Base-by-base conservation (phyloP, 2,329 filamentous ascomycete genomes). In the Cadophora luteo-olivacea region DNA sequence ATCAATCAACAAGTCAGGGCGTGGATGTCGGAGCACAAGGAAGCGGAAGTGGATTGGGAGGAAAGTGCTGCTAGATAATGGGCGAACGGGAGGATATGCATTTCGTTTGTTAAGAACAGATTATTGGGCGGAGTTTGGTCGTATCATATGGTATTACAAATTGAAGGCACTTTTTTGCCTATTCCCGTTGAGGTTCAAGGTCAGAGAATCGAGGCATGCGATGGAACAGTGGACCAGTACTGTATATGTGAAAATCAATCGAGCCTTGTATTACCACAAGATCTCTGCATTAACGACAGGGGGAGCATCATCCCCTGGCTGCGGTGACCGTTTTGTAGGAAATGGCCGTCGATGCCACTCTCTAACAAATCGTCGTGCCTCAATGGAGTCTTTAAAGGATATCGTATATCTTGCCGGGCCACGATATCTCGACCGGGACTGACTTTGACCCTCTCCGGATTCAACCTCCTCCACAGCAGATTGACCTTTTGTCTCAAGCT, bases 21-120 rank as follows among this genome's bases (percentile, higher is more conserved):
- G 90, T 94, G 75, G 92, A 89, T 78, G 91, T 94, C 76, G 86
- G 87, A 73, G 82, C 85, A 76, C 86, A 86, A 74, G 86, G 85
- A 72, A 84, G 84, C 61, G 84, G 84, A 68, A 77, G 65, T 69
- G 81, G 83, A 65, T 72, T 85, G 68, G 85, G 89, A 77, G 85
- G 89, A 77, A 93, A 93, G 82, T 97, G 93, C 84, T 97, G 93
- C 80, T 97, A 89, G 83, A 78, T 69, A 72, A 72, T 70, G 66
- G 61, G 38, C 62, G 45, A 38, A 41, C 55, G 68, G 66, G 64
- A 62, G 68, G 62, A 66, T 62, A 66, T 61, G 66, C 64, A 64
- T 71, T 75, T 72, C 38, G 68, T 74, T 75, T 72, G 72, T 68
- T 75, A 74, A 73, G 71, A 75, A 72, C 72, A 74, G 73, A 68